Evolutionary conservation across 2,329 filamentous ascomycete genomes (phyloP).

Genomic region (Coniochaeta sp.): DNA sequence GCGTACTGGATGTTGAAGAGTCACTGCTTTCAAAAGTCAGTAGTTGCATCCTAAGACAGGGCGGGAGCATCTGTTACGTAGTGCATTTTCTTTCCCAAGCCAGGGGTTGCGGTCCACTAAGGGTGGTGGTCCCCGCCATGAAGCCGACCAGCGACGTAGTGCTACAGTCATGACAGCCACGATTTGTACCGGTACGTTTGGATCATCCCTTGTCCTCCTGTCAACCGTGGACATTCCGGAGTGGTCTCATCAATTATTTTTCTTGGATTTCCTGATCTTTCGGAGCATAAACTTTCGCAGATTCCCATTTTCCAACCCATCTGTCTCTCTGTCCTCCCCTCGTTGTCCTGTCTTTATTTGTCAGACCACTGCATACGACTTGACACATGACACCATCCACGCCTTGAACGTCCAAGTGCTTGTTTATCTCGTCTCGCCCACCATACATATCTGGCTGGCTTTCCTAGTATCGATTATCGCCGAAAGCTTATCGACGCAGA

Average conservation of each 20-base stretch:
- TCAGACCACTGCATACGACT: background rate
- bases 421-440: background rate
- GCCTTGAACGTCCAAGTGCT: background rate
- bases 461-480: background rate
- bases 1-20: background rate
- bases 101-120: background rate
- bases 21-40: background rate
- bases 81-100: background rate
- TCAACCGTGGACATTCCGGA: background rate
- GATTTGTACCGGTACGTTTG: background rate
- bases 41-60: no score
- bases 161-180: constrained; percentile 1
- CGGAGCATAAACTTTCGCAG: background rate
- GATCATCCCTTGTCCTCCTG: background rate
- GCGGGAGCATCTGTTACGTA: background rate
- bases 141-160: background rate
- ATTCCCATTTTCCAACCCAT: background rate
- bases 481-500: background rate
- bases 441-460: background rate
- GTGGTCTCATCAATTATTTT: background rate
- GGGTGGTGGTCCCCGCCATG: background rate
- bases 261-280: background rate
- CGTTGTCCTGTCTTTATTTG: background rate
- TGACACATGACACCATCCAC: background rate
- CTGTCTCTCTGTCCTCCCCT: background rate